Evolutionary conservation across 1,284 basidiomycete species (phyloP), one percentile per base, ranked within the genome.

Genomic region (Waitea zeae): DNA sequence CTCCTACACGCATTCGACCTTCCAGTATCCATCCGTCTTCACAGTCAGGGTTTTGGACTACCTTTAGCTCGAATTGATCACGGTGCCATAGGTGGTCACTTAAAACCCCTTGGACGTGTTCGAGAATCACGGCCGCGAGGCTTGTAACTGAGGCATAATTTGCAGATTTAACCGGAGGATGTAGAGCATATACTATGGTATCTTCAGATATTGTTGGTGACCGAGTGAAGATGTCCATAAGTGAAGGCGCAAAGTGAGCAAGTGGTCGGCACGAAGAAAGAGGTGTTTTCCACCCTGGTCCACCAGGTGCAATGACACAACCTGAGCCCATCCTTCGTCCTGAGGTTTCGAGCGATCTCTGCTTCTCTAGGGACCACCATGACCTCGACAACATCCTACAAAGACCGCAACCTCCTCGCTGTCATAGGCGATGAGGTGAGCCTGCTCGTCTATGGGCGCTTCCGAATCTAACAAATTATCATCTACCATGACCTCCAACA

Each of bases 361-460:
- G n/a, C n/a, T n/a, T n/a, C n/a, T n/a, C n/a, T n/a, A n/a, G n/a
- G n/a, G n/a, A n/a, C n/a, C n/a, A n/a, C n/a, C n/a, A n/a, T n/a
- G n/a, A n/a, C n/a, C n/a, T 59, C 66, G 43, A 56, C 62, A 39
- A 56, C 62, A 40, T 61, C 71, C 28, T 72, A 66, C 59, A 87
- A 87, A 57, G 86, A 90, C 54, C 70, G 90, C 36, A 82, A 69
- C 41, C 61, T 95, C 29, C 68, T 96, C 33, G 89, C 90, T 19
- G 87, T 90, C 47, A 95, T 96, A 41, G 92, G 90, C 28, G 90
- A 96, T 55, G 90, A 96, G 64, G 89, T 89, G 46, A 35, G 61
- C 46, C 11, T 17, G 26, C 9, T 7, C 31, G 31, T 30, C 9
- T 4, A 17, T 36, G 4, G 29, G 28, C 4, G 14, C 13, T 27